A percentile compares a stretch with the other conserved stretches of the same genome.
phyloP scores from a whole-genome alignment of 2,329 filamentous ascomycete genomes.

The Fusarium armeniacum region DNA sequence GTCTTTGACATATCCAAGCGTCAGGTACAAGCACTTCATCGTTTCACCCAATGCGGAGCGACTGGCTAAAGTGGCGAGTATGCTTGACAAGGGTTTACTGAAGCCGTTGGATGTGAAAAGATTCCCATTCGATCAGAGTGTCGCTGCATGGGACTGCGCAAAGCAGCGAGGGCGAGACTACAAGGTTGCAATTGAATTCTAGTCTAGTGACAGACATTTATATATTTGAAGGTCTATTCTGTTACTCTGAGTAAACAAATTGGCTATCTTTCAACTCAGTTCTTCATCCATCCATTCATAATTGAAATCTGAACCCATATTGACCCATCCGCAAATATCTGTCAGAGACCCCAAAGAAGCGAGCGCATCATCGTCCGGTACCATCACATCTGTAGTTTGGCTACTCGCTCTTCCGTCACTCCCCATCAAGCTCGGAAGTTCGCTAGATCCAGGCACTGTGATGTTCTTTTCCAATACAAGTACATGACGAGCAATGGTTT shows the following conservation, averaged over 20 bases:
- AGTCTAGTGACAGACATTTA: neutral
- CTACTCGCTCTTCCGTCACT: neutral
- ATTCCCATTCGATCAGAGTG: constrained; percentile 3
- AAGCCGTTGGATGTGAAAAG: constrained; percentile 17
- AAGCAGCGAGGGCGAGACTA: constrained; percentile 8
- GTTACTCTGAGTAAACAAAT: neutral
- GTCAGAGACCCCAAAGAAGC: constrained; percentile 18
- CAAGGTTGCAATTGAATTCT: constrained; percentile 20
- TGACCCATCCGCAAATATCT: constrained; percentile 21
- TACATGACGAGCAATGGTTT: constrained; percentile 41
- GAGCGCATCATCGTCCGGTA: neutral
- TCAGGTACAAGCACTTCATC: constrained; percentile 51
- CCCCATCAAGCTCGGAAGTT: constrained; percentile 6
- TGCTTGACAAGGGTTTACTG: constrained; percentile 10
- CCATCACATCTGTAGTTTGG: neutral
- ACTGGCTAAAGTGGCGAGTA: neutral
- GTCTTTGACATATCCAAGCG: constrained; percentile 27
- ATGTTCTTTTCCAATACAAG: neutral
- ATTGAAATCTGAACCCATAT: neutral
- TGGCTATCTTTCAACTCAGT: neutral
- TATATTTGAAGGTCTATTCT: rapidly evolving
- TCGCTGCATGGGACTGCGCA: constrained; percentile 21
- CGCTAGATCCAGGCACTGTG: neutral
- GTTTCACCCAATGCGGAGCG: constrained; percentile 4
- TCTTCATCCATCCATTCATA: constrained; percentile 6